Conservation (phyloP, 306 rosid genomes). For the Fragaria nilgerrensis region DNA sequence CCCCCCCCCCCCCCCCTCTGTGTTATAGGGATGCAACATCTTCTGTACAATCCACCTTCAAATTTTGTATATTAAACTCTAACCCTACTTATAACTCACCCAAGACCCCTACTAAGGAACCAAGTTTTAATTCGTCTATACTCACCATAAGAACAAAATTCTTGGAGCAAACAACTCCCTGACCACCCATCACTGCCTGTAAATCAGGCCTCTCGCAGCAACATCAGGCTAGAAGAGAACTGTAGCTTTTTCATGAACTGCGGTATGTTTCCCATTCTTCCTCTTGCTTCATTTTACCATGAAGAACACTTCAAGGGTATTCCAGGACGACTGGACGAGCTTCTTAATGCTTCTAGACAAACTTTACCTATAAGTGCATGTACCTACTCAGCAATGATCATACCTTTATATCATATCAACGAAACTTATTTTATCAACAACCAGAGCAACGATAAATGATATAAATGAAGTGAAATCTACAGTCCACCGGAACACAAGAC, state of each 20-base stretch:
- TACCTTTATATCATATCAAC: neutral
- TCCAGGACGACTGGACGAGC: slow-evolving; percentile 91
- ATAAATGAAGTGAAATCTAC: slow-evolving; percentile 7
- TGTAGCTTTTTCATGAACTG: slow-evolving; percentile 73
- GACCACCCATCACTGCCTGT: slow-evolving; percentile 95
- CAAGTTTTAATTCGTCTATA: neutral
- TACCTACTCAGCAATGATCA: slow-evolving; percentile 12
- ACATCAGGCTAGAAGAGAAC: slow-evolving; percentile 90
- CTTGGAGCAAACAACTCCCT: slow-evolving; percentile 42
- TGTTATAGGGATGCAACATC: too few species aligned
- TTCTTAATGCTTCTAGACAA: slow-evolving; percentile 87
- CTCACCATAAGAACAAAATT: neutral
- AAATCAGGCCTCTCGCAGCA: slow-evolving; percentile 97
- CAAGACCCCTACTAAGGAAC: too few species aligned
- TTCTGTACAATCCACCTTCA: too few species aligned
- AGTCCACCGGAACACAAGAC: neutral
- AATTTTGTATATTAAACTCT: too few species aligned
- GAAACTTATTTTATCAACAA: neutral
- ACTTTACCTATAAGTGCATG: slow-evolving; percentile 71
- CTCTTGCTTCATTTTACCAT: slow-evolving; percentile 88
- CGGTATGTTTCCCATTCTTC: slow-evolving; percentile 73
- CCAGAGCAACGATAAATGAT: too few species aligned
- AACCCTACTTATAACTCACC: too few species aligned
- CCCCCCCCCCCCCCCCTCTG: too few species aligned
- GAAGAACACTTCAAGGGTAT: slow-evolving; percentile 81